These are phyloP conservation scores for Ogataea saltuana DNA, from an alignment of 805 yeast genomes.

Conservation along the genomic window DNA sequence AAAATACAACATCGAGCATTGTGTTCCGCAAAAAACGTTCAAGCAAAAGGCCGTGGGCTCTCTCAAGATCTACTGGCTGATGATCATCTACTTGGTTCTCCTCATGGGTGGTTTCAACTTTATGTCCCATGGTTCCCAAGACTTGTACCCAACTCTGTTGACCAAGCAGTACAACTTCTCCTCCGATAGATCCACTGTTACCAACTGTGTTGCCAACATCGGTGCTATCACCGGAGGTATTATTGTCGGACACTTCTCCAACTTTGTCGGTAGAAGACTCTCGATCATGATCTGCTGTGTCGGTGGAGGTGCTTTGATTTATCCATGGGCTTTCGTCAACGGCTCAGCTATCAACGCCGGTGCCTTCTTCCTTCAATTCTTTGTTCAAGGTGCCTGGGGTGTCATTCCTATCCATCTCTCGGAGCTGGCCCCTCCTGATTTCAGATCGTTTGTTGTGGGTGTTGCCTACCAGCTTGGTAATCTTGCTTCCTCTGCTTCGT, in stretches of 20 bases:
- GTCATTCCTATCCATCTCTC: constrained; percentile 62
- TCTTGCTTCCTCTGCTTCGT: constrained; percentile 63
- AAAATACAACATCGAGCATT: constrained; percentile 33
- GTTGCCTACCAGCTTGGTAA: constrained; percentile 69
- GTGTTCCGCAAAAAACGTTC: constrained; percentile 36
- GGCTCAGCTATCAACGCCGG: constrained; percentile 54
- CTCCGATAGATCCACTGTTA: constrained; percentile 49
- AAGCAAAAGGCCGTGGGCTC: constrained; percentile 38
- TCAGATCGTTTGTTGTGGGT: constrained; percentile 64
- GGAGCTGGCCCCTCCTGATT: constrained; percentile 63
- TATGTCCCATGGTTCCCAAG: constrained; percentile 65
- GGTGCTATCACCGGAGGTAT: constrained; percentile 63
- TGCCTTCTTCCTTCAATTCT: constrained; percentile 60
- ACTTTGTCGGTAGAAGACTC: constrained; percentile 56
- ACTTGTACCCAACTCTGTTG: constrained; percentile 57
- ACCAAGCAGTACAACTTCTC: constrained; percentile 46
- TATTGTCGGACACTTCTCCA: constrained; percentile 54
- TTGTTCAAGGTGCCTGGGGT: constrained; percentile 73
- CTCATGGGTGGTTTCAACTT: constrained; percentile 66
- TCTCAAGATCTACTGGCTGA: constrained; percentile 55
- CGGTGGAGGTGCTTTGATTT: constrained; percentile 59
- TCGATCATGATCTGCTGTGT: constrained; percentile 53
- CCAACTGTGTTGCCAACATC: constrained; percentile 56
- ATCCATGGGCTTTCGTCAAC: constrained; percentile 60
- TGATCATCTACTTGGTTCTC: constrained; percentile 54